phyloP scores from a whole-genome alignment of 139 green algal species.

The Raphidocelis subcapitata region DNA sequence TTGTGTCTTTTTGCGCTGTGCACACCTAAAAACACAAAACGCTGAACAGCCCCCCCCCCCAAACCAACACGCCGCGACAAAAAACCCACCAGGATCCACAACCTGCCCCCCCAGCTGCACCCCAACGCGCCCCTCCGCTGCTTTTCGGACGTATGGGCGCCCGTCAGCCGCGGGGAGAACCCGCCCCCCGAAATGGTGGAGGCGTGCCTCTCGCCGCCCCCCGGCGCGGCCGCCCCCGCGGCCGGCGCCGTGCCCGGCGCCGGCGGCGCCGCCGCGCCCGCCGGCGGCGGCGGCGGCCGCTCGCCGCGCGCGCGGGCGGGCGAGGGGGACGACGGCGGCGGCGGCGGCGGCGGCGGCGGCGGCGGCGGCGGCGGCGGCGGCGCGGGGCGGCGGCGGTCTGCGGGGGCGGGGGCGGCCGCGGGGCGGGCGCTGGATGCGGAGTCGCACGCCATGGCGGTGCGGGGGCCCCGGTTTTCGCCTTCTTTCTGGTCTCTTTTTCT shows the following conservation, averaged over 20 bases:
- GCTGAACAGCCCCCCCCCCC: no score
- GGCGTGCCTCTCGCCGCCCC: neutral
- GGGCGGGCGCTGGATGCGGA: no score
- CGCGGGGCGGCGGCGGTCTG: no score
- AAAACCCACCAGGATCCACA: slow-evolving; percentile 17
- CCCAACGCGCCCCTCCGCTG: slow-evolving; percentile 2
- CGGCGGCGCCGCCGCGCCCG: neutral
- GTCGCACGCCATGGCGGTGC: no score
- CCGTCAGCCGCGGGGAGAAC: slow-evolving; percentile 14
- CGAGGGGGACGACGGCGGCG: neutral
- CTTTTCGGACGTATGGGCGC: slow-evolving; percentile 17
- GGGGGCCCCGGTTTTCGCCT: no score
- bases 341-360: neutral
- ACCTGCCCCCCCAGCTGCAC: slow-evolving; percentile 21
- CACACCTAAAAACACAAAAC: no score
- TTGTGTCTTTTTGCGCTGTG: no score
- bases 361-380: no score
- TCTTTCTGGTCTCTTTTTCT: no score
- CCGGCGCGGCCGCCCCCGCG: neutral
- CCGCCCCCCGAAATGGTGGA: neutral
- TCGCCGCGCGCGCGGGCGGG: slow-evolving; percentile 9
- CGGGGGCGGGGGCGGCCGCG: no score
- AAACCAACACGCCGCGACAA: no score
- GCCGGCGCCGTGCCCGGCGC: neutral
- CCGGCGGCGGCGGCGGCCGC: neutral